Base-by-base conservation (phyloP, 2,329 filamentous ascomycete species). In the Botrytis tulipae region DNA sequence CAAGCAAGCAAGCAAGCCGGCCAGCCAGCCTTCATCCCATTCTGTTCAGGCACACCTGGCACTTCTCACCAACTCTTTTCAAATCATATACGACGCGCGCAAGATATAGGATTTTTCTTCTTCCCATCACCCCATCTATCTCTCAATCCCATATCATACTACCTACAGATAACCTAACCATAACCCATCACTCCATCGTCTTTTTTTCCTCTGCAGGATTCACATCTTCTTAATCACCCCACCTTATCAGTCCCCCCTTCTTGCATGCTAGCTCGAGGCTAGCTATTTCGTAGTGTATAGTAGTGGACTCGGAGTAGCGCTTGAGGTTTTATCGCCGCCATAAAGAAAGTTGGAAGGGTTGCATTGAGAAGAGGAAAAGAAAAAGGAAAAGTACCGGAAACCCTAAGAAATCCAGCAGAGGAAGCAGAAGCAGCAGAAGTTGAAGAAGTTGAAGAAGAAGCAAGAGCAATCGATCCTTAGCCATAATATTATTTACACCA, bases 281-380 rank as follows among this genome's bases (percentile, higher is more conserved):
- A 63, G 61, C n/a, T 63, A 44, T 42, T 63, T 63, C 37, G 37
- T 42, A 42, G 60, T 61, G 37, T 48, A 44, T 29, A 62, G 40
- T 54, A 60, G 68, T 71, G 69, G 59, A 71, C 69, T 51, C 69
- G 69, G 61, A 63, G 61, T 63, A 63, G 60, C 69, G 59, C 69
- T 63, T 63, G 57, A 44, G 40, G 54, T 61, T 70, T 44, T 46
- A 62, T 71, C 51, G 59, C 59, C 59, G 69, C 69, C 42, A 48
- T 44, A 62, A 62, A 63, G 59, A 71, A 62, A 62, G 42, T 46
- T 63, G 57, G 57, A 44, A 57, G 51, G 37, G 35, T 70, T 70
- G 54, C 54, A 61, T 70, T 61, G 54, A 51, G 68, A 70, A 70
- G 35, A 70, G 57, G 32, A 62, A 62, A 44, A 44, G 42, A 16